Conservation (phyloP, 164 flowering plant species). For the Dillenia suffruticosa region DNA sequence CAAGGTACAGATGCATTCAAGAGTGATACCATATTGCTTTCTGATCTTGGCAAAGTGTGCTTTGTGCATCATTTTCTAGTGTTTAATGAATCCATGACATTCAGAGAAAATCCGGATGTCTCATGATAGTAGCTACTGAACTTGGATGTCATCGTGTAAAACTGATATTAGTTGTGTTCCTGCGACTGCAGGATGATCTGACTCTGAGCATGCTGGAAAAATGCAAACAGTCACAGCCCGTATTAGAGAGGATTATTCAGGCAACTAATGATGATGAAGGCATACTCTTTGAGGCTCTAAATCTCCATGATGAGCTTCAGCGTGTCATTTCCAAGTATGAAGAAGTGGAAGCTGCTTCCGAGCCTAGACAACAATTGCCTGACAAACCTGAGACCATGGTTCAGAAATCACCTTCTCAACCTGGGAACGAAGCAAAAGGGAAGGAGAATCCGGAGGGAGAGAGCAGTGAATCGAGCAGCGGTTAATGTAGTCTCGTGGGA, state of each 20-base stretch:
- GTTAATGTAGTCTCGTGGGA: background rate
- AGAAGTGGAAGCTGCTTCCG: constrained; percentile 27
- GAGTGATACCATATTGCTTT: no score
- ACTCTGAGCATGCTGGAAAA: constrained; percentile 64
- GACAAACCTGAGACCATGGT: constrained; percentile 8
- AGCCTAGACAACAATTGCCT: constrained; percentile 9
- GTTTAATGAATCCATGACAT: no score
- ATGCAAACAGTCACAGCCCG: constrained; percentile 68
- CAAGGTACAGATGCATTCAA: constrained; percentile 34
- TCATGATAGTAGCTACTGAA: no score
- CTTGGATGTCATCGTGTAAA: no score
- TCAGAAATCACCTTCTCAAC: background rate
- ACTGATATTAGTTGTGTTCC: background rate
- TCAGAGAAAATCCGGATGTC: no score
- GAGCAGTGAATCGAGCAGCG: constrained; percentile 10
- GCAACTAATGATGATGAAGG: constrained; percentile 60
- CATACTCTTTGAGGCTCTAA: constrained; percentile 76
- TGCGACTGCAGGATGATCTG: constrained; percentile 65
- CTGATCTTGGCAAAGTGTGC: no score
- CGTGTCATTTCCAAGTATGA: constrained; percentile 52
- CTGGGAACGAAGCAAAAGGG: background rate
- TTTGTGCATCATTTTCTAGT: no score
- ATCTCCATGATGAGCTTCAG: constrained; percentile 75
- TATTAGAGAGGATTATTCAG: constrained; percentile 63
- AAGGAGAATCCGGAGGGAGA: constrained; percentile 13